These are phyloP conservation scores for Casuarina glauca DNA, from an alignment of 306 rosid species.

Conservation along the genomic window DNA sequence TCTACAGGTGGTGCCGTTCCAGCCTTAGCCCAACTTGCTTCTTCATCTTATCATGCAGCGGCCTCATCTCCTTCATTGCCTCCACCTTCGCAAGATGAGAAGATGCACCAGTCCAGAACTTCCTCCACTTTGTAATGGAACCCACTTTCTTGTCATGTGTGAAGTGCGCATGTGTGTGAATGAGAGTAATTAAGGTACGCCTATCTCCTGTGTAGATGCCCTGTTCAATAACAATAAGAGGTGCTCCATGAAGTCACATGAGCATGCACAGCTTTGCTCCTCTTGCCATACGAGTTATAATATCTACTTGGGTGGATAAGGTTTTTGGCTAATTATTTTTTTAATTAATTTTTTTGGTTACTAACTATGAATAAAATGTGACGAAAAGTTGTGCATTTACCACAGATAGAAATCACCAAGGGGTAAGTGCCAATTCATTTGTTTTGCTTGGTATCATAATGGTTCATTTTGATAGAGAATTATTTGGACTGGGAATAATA, in stretches of 20 bases:
- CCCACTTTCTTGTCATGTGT: conserved; percentile 16
- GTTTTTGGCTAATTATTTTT: background rate
- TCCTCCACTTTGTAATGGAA: conserved; percentile 54
- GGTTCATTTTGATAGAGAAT: background rate
- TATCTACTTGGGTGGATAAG: background rate
- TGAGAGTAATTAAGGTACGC: conserved; percentile 13
- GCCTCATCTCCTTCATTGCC: conserved; percentile 44
- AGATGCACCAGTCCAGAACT: conserved; percentile 64
- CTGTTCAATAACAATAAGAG: conserved; percentile 17
- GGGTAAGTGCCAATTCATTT: background rate
- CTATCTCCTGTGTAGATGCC: conserved; percentile 24
- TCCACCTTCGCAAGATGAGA: conserved; percentile 53
- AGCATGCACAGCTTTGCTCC: conserved; percentile 3
- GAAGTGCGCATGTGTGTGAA: background rate
- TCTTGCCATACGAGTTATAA: background rate
- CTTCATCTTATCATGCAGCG: conserved; percentile 74
- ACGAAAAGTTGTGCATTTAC: background rate
- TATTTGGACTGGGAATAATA: background rate
- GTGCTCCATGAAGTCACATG: conserved; percentile 14
- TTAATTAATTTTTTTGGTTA: background rate
- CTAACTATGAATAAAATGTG: background rate
- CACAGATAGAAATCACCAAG: background rate
- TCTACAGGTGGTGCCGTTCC: conserved; percentile 84
- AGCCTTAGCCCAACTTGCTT: conserved; percentile 73
- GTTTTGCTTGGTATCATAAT: background rate